phyloP scores from a whole-genome alignment of 352 stramenopile species.

The Phytophthora europaea region DNA sequence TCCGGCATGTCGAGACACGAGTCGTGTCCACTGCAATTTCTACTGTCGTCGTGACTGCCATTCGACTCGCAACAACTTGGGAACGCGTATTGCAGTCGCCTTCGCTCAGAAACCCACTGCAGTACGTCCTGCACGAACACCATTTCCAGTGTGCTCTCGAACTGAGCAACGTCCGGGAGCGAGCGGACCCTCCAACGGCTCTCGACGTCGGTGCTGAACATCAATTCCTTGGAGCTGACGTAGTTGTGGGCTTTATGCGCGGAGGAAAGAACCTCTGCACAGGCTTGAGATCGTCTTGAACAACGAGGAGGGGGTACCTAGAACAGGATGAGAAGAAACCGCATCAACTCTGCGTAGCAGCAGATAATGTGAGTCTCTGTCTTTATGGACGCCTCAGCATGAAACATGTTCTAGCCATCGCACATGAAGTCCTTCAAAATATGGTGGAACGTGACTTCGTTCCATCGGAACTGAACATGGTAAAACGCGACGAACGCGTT shows the following conservation, averaged over 20 bases:
- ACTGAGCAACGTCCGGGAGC: conserved; percentile 33
- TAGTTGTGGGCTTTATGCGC: conserved; percentile 38
- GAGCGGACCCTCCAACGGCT: conserved; percentile 27
- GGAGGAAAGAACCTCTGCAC: conserved; percentile 53
- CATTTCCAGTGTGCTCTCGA: conserved; percentile 28
- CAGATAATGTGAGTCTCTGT: background rate
- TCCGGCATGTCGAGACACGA: conserved; percentile 23
- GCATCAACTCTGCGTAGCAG: conserved; percentile 42
- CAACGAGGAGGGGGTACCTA: conserved; percentile 35
- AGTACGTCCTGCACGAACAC: conserved; percentile 37
- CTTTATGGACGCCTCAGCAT: background rate
- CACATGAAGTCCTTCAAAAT: conserved; percentile 54
- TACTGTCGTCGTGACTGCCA: background rate
- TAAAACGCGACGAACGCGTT: conserved; percentile 51
- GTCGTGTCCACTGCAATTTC: background rate
- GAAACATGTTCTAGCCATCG: background rate
- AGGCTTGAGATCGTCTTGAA: conserved; percentile 41
- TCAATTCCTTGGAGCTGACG: conserved; percentile 38
- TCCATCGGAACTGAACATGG: conserved; percentile 47
- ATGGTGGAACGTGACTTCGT: conserved; percentile 36
- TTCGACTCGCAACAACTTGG: conserved; percentile 29
- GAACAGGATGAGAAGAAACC: conserved; percentile 42
- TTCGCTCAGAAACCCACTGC: conserved; percentile 35
- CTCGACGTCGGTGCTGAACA: conserved; percentile 44
- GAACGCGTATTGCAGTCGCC: conserved; percentile 39